Percentiles rank a stretch among this genome's conserved stretches.
These are phyloP conservation scores for Strobilomyces echinocephalus DNA, from an alignment of 768 basidiomycete species.

Conservation along the genomic window DNA sequence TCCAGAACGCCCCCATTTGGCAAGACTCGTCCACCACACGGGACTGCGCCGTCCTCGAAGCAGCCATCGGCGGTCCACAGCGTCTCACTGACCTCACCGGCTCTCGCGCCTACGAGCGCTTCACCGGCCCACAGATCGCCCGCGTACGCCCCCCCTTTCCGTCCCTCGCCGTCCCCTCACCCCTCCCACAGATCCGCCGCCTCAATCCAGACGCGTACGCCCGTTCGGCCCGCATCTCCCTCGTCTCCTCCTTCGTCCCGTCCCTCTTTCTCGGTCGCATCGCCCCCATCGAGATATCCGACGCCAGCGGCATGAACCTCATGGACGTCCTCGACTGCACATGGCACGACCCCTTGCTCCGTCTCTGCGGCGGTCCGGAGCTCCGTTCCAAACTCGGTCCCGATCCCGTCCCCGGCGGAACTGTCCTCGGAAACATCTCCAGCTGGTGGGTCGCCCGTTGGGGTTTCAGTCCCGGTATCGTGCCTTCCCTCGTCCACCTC, in stretches of 20 bases:
- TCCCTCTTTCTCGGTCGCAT: conserved; percentile 7
- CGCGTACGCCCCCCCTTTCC: neutral
- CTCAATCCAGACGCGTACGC: neutral
- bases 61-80: neutral
- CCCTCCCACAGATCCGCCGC: conserved; percentile 5
- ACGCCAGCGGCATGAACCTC: conserved; percentile 9
- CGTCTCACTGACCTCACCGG: neutral
- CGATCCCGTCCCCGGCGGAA: conserved; percentile 1
- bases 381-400: conserved; percentile 6
- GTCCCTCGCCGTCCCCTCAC: neutral
- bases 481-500: neutral
- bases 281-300: conserved; percentile 8
- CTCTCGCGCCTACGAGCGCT: conserved; percentile 6
- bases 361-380: neutral
- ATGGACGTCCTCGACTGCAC: conserved; percentile 2
- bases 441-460: conserved; percentile 3
- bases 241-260: conserved; percentile 1
- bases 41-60: conserved; percentile 1
- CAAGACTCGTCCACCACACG: conserved; percentile 1
- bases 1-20: conserved; percentile 2
- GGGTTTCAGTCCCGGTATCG: conserved; percentile 2
- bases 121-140: conserved; percentile 7
- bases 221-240: conserved; percentile 4
- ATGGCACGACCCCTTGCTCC: neutral
- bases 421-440: conserved; percentile 2